These are phyloP conservation scores for Manihot esculenta DNA, from an alignment of 441 rosid species.

Conservation along the genomic window DNA sequence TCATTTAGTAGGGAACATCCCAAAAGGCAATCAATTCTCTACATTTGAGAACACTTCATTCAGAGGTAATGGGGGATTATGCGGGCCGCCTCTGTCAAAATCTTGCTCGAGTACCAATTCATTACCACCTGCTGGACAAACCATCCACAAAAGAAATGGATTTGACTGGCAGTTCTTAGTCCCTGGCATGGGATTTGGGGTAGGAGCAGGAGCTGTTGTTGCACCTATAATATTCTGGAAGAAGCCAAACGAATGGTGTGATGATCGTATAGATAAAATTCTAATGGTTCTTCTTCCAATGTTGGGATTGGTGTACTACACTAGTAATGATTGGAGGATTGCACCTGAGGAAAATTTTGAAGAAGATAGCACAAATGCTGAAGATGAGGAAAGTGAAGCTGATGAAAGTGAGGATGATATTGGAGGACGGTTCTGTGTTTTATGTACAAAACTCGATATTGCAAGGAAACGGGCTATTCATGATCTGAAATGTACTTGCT, in stretches of 20 bases:
- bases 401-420: slow-evolving; percentile 16
- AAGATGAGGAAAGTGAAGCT: no score
- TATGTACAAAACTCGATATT: slow-evolving; percentile 57
- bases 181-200: slow-evolving; percentile 48
- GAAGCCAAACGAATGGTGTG: slow-evolving; percentile 30
- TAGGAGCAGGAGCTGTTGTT: slow-evolving; percentile 44
- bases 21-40: slow-evolving; percentile 5
- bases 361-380: slow-evolving; percentile 22
- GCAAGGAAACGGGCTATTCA: slow-evolving; percentile 44
- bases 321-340: slow-evolving; percentile 25
- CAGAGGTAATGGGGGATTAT: slow-evolving; percentile 31
- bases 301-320: slow-evolving; percentile 48
- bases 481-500: slow-evolving; percentile 48
- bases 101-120: slow-evolving; percentile 1
- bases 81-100: slow-evolving; percentile 39
- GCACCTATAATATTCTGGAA: slow-evolving; percentile 39
- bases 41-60: slow-evolving; percentile 28
- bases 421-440: slow-evolving; percentile 50
- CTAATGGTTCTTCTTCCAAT: slow-evolving; percentile 42
- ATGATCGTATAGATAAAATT: slow-evolving; percentile 39
- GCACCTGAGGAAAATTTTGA: slow-evolving; percentile 29
- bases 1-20: neutral
- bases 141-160: neutral
- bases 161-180: slow-evolving; percentile 45
- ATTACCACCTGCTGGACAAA: neutral